A percentile compares a stretch with the other conserved stretches of the same genome.
These are phyloP conservation scores for Colletotrichum agaves DNA, from an alignment of 2,329 filamentous ascomycete genomes.

Conservation along the genomic window DNA sequence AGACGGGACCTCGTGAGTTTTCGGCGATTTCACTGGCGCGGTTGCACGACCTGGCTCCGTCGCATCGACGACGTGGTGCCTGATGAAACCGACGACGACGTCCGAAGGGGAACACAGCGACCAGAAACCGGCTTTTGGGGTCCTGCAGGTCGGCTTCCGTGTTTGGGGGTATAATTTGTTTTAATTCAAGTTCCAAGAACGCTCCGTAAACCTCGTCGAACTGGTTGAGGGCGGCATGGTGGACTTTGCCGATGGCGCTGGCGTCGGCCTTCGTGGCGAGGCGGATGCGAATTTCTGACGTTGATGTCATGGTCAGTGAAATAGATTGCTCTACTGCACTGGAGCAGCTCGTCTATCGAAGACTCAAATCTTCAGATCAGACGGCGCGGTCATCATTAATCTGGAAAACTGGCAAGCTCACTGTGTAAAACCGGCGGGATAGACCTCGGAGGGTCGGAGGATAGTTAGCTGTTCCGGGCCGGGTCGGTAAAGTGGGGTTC, in stretches of 20 bases:
- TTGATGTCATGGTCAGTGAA: not conserved
- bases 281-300: not conserved
- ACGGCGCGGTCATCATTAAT: not conserved
- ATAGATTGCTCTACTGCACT: no score
- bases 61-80: conserved; percentile 29
- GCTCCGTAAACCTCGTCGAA: conserved; percentile 40
- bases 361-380: not conserved
- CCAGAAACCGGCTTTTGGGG: conserved; percentile 25
- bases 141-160: conserved; percentile 20
- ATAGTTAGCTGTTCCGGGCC: not conserved
- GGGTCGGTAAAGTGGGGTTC: not conserved
- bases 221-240: conserved; percentile 37
- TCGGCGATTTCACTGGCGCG: not conserved
- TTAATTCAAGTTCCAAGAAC: conserved; percentile 36
- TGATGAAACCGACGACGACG: conserved; percentile 35
- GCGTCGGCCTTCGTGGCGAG: conserved; percentile 32
- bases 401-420: not conserved
- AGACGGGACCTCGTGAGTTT: not conserved
- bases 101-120: conserved; percentile 18
- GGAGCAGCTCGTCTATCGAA: not conserved
- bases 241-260: conserved; percentile 31
- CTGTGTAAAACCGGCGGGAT: not conserved
- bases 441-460: not conserved
- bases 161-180: conserved; percentile 23
- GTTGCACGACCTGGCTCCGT: not conserved